Base-by-base conservation (phyloP, 1,284 basidiomycete species). In the Apiotrichum mycotoxinovorans region DNA sequence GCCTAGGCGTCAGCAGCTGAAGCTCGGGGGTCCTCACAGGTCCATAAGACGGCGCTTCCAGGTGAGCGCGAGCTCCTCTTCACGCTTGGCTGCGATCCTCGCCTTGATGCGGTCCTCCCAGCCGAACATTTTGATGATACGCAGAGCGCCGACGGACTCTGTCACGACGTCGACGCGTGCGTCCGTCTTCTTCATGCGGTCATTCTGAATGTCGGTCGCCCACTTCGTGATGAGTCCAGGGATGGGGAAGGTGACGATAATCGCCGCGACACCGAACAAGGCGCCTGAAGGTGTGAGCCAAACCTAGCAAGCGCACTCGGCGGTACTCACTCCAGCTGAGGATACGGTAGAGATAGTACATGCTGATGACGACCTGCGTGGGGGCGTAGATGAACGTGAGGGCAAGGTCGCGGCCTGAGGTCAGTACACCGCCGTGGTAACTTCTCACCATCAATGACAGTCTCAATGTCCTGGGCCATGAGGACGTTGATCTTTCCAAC, bases 101-200 rank as follows among this genome's bases (percentile, higher is more conserved):
- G 78, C 72, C 55, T 81, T 78, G 72, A 84, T 81, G 62, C 82
- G 80, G 20, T 74, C 73, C 66, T 85, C 84, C 85, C 85, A 86
- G 11, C 83, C 86, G 63, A 88, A 87, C 63, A 87, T 80, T 73
- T 87, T 87, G 72, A 85, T 77, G 80, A 85, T 85, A 26, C 84
- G 58, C 10, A 72, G 64, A 42, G 69, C 67, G 5, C 65, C 63
- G 23, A 71, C 52, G 7, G 69, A 56, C 70, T 83, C 83, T 1
- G 82, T 80, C 45, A 83, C 75, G 2, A 73, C 67, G 61, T 82
- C 80, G 2, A 83, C 79, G 42, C 83, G 76, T 10, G 79, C 78
- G 64, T 84, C 83, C 1, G 81, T 82, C 75, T 72, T 72, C 18
- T 61, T 50, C 70, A 77, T 76, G 43, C 70, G 64, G 26, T 66